phyloP scores from a whole-genome alignment of 2,329 filamentous ascomycete species.

The Calonectria ilicicola region DNA sequence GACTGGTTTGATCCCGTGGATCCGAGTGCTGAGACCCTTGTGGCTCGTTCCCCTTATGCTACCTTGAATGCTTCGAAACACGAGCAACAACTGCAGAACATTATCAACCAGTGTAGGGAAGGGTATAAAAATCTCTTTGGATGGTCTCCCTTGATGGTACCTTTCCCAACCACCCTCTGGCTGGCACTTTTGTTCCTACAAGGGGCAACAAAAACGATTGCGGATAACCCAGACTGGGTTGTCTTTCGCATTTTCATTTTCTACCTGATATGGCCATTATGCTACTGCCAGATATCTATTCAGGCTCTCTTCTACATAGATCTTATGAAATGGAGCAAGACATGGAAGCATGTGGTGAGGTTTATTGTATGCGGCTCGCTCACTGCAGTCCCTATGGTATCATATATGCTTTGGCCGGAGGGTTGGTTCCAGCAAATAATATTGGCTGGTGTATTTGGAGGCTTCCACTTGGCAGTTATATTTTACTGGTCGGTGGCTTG shows the following conservation, averaged over 20 bases:
- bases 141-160: not conserved
- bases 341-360: not conserved
- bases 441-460: not conserved
- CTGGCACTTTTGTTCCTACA: not conserved
- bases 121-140: not conserved
- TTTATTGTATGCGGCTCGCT: not conserved
- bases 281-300: not conserved
- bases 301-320: not conserved
- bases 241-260: not conserved
- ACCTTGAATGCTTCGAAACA: not conserved
- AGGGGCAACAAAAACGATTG: not conserved
- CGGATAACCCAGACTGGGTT: not conserved
- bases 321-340: not conserved
- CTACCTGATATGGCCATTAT: not conserved
- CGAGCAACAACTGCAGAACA: not conserved
- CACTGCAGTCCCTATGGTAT: not conserved
- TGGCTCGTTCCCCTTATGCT: not conserved
- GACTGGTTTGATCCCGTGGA: not conserved
- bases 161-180: not conserved
- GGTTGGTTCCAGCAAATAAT: not conserved
- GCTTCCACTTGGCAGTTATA: not conserved
- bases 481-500: not conserved
- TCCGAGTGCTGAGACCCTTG: not conserved
- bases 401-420: not conserved
- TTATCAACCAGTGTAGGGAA: not conserved